These are phyloP conservation scores for Alternaria atra DNA, from an alignment of 2,329 filamentous ascomycete species.

Conservation along the genomic window DNA sequence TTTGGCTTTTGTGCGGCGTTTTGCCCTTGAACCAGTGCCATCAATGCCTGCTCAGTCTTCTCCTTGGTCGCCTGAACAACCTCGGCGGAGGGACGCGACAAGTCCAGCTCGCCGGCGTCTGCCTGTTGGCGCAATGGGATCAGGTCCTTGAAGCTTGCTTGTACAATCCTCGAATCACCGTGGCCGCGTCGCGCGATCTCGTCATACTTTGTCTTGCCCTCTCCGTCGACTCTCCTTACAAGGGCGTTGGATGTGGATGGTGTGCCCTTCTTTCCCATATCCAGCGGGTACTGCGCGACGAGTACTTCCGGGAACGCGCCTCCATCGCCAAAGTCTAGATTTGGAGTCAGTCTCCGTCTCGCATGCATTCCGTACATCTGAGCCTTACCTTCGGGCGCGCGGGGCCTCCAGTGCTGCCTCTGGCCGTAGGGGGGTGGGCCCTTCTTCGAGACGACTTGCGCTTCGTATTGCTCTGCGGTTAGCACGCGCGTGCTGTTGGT, in stretches of 20 bases:
- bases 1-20: constrained; percentile 95
- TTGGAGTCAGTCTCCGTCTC: background rate
- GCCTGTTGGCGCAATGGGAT: constrained; percentile 93
- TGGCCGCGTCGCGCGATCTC: constrained; percentile 93
- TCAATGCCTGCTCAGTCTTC: constrained; percentile 86
- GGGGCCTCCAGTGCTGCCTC: constrained; percentile 88
- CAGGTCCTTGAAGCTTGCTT: constrained; percentile 95
- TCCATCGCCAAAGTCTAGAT: constrained; percentile 85
- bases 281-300: constrained; percentile 92
- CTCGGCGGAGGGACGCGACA: constrained; percentile 85
- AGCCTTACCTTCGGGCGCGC: constrained; percentile 68
- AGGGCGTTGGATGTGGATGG: constrained; percentile 78
- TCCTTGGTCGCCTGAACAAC: constrained; percentile 85
- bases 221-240: constrained; percentile 87
- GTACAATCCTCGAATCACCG: constrained; percentile 81
- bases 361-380: background rate
- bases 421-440: constrained; percentile 90
- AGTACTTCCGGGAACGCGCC: constrained; percentile 95
- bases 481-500: constrained; percentile 85
- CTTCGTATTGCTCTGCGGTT: constrained; percentile 79
- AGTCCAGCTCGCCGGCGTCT: constrained; percentile 88
- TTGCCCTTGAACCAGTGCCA: constrained; percentile 81
- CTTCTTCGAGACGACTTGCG: constrained; percentile 78
- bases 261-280: constrained; percentile 83
- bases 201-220: constrained; percentile 96